Evolutionary conservation across 179 eudicot species (phyloP).

Genomic region (Camellia oleifera): DNA sequence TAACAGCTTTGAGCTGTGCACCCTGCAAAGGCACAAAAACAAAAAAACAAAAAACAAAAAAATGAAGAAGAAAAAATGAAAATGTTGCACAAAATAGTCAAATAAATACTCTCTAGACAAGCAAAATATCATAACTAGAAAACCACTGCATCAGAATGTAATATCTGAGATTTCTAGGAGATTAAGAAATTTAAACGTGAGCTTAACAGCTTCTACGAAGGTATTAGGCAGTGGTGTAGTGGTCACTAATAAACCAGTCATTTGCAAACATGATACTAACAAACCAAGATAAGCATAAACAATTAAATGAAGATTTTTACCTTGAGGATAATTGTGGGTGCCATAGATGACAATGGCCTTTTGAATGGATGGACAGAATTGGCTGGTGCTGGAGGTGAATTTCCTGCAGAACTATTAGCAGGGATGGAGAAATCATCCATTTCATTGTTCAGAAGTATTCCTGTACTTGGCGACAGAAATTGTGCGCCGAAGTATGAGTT

Average conservation of each 20-base stretch:
- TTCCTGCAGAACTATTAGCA: background rate
- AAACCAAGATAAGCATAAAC: background rate
- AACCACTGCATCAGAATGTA: no score
- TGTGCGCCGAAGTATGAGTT: slow-evolving; percentile 22
- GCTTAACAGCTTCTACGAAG: no score
- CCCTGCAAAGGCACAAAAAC: slow-evolving; percentile 8
- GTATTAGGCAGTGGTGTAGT: no score
- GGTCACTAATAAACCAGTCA: background rate
- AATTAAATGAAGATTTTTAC: background rate
- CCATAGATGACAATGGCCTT: slow-evolving; percentile 26
- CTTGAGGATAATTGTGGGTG: slow-evolving; percentile 16
- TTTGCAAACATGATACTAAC: background rate
- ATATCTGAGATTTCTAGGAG: no score
- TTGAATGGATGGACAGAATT: slow-evolving; percentile 20
- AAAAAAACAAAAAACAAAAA: no score
- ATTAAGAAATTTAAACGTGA: no score
- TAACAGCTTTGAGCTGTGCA: slow-evolving; percentile 14
- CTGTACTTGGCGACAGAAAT: slow-evolving; percentile 19
- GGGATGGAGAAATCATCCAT: slow-evolving; percentile 29
- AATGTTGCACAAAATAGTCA: background rate
- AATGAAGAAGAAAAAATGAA: background rate
- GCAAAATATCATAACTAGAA: no score
- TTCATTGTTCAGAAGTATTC: slow-evolving; percentile 24
- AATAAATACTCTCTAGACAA: background rate
- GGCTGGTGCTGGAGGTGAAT: slow-evolving; percentile 18